phyloP scores from a whole-genome alignment of 78 protist genomes.

The Dictyostelium citrinum region DNA sequence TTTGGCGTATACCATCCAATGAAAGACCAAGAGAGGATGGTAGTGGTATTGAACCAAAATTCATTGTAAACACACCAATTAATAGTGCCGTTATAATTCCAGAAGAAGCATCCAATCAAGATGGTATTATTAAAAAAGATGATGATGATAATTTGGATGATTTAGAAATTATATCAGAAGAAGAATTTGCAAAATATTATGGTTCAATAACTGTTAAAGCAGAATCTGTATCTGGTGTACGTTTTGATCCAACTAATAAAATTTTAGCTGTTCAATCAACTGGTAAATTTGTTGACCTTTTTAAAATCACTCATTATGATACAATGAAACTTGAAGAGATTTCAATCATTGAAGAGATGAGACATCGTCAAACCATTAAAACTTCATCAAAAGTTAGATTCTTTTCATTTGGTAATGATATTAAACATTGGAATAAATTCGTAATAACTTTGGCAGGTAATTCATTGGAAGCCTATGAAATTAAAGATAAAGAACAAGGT shows the following conservation, averaged over 20 bases:
- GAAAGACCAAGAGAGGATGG: not conserved
- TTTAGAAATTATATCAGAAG: not conserved
- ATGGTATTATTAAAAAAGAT: not conserved
- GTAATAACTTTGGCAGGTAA: conserved; percentile 65
- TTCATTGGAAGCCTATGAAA: conserved; percentile 57
- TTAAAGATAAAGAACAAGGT: not conserved
- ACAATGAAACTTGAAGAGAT: not conserved
- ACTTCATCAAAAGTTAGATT: conserved; percentile 60
- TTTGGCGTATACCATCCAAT: conserved; percentile 36
- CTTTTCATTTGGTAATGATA: conserved; percentile 25
- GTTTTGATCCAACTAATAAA: conserved; percentile 56
- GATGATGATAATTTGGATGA: not conserved
- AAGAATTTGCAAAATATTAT: conserved; percentile 48
- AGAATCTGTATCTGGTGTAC: conserved; percentile 18
- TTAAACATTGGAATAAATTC: not conserved
- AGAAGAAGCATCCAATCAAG: not conserved
- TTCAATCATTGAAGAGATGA: conserved; percentile 15
- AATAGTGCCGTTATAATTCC: not conserved
- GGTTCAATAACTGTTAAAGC: conserved; percentile 51
- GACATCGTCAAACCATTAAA: conserved; percentile 51
- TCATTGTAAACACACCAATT: conserved; percentile 26
- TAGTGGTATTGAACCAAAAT: not conserved
- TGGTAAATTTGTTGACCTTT: conserved; percentile 49
- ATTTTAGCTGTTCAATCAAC: conserved; percentile 14
- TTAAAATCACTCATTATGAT: conserved; percentile 5